These are phyloP conservation scores for Ceratopteris richardii DNA, from an alignment of 75 land plant genomes.

Conservation along the genomic window DNA sequence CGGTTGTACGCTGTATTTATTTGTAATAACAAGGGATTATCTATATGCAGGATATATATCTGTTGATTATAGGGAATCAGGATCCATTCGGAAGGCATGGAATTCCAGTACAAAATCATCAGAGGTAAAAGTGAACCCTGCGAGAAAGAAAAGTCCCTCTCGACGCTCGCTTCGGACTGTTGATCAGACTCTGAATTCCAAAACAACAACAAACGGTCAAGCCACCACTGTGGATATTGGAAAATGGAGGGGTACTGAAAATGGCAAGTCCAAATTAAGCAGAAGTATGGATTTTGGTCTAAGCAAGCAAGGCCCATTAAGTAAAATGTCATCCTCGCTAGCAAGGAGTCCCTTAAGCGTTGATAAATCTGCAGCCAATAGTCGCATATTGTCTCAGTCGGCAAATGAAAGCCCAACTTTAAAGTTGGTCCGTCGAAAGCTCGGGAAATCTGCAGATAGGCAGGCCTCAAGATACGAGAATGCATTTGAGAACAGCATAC, in stretches of 20 bases:
- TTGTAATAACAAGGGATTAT: too few relatives aligned
- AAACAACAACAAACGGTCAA: background rate
- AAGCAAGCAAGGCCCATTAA: conserved; percentile 16
- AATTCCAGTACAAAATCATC: too few relatives aligned
- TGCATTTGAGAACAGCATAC: background rate
- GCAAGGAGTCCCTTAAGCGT: background rate
- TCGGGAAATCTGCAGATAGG: background rate
- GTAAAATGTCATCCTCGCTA: background rate
- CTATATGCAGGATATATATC: too few relatives aligned
- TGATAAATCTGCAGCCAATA: background rate
- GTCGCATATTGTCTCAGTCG: background rate
- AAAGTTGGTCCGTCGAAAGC: background rate
- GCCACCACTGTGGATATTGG: background rate
- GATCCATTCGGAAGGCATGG: too few relatives aligned
- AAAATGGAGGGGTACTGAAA: conserved; percentile 24
- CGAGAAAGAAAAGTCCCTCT: background rate
- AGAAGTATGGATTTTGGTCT: conserved; percentile 24
- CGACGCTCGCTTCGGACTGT: background rate
- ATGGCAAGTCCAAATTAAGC: conserved; percentile 19
- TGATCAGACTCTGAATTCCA: background rate
- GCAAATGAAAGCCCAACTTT: background rate
- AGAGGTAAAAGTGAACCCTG: too few relatives aligned
- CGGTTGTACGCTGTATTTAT: too few relatives aligned
- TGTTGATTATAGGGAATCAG: too few relatives aligned
- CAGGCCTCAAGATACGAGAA: background rate